Evolutionary conservation across 805 yeast species (phyloP), one percentile per base, ranked within the genome.

Genomic region (Metschnikowia henanensis): DNA sequence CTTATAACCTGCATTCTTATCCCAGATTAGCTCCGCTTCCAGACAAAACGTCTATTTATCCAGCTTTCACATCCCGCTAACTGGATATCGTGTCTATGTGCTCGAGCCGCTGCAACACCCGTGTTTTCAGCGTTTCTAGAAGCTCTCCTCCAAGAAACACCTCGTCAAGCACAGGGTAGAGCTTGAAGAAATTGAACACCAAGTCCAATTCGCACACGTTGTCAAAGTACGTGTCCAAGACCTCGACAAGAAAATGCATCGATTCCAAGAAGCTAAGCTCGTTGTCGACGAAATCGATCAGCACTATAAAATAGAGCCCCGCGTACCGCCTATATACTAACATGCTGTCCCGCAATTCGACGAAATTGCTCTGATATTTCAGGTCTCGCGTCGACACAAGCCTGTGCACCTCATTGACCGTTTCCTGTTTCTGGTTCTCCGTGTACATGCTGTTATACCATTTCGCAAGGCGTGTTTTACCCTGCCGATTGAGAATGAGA

Each of bases 171-270:
- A 90, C 84, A 42, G 78, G 74, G 62, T 90, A 87, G 10, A 88
- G 83, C 62, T 85, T 88, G 71, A 84, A 83, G 65, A 92, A 92
- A 64, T 90, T 89, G 71, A 91, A 94, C 17, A 94, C 95, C 44
- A 94, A 75, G 61, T 92, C 98, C 53, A 92, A 73, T 65, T 92
- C 97, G 66, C 97, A 91, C 6, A 92, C 98, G 57, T 83, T 89
- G 51, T 89, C 84, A 57, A 92, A 92, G 61, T 83, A 88, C 10
- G 82, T 73, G 62, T 92, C 98, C 43, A 92, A 68, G 7, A 89
- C 80, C 65, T 94, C 97, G 16, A 92, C 97, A 49, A 92, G 79
- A 41, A 91, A 70, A 59, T 92, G 98, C 30, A 92, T 81, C 21
- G 87, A 81, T 49, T 94, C 96, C 39, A 94, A 68, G 56, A 85